Evolutionary conservation across 306 rosid species (phyloP).

Genomic region (Carpinus fangiana): DNA sequence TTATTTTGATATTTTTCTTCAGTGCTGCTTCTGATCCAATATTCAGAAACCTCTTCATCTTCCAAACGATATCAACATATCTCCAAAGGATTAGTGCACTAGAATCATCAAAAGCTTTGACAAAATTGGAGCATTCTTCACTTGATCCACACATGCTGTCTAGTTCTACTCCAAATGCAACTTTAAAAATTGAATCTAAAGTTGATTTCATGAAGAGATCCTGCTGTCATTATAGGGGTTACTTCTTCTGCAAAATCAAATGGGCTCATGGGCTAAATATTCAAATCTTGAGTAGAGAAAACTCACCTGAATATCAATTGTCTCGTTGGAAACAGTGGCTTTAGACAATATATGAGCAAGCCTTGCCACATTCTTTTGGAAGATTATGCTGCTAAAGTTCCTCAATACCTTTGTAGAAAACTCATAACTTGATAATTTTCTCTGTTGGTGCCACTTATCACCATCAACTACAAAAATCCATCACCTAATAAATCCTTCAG

Average conservation of each 20-base stretch:
- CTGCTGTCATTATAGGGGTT: slow-evolving; percentile 23
- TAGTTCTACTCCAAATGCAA: slow-evolving; percentile 71
- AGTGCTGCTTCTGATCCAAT: slow-evolving; percentile 63
- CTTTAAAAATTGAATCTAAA: slow-evolving; percentile 72
- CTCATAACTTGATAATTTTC: slow-evolving; percentile 68
- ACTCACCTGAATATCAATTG: slow-evolving; percentile 63
- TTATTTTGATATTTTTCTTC: slow-evolving; percentile 34
- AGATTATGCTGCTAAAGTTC: slow-evolving; percentile 56
- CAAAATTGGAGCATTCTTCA: slow-evolving; percentile 63
- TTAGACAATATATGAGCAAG: slow-evolving; percentile 56
- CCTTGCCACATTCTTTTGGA: slow-evolving; percentile 64
- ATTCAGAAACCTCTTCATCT: slow-evolving; percentile 63
- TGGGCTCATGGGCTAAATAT: too few species aligned
- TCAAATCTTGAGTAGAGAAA: not conserved
- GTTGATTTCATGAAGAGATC: slow-evolving; percentile 61
- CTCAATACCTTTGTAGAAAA: slow-evolving; percentile 67
- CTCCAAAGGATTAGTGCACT: slow-evolving; percentile 57
- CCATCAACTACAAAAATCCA: slow-evolving; percentile 87
- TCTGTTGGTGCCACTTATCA: slow-evolving; percentile 79
- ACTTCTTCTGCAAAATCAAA: not conserved
- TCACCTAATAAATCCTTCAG: slow-evolving; percentile 84
- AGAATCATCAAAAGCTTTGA: slow-evolving; percentile 59
- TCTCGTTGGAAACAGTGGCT: slow-evolving; percentile 41
- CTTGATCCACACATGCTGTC: slow-evolving; percentile 79
- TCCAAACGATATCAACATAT: slow-evolving; percentile 69